Percentiles rank a stretch among this genome's conserved stretches.
These are phyloP conservation scores for Agrocybe pediades DNA, from an alignment of 768 basidiomycete genomes.

Conservation along the genomic window DNA sequence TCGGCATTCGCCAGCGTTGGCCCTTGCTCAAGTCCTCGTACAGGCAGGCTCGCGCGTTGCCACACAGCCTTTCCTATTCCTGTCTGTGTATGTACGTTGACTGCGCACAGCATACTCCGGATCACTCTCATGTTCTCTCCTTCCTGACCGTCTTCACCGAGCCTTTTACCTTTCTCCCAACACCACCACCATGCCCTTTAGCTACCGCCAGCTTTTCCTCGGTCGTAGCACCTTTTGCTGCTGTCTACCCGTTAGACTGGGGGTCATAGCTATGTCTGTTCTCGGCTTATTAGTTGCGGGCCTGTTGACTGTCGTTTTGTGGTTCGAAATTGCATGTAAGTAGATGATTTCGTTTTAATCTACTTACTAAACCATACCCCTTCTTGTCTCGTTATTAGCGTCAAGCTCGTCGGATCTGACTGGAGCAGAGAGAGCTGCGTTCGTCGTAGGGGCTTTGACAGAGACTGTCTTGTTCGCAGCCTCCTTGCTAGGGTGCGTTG, in stretches of 20 bases:
- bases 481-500: constrained; percentile 56
- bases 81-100: no score
- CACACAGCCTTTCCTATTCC: not conserved
- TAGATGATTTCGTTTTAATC: not conserved
- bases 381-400: not conserved
- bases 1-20: not conserved
- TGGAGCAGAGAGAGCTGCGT: constrained; percentile 36
- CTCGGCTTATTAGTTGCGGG: constrained; percentile 58
- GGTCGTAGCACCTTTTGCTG: constrained; percentile 60
- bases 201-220: constrained; percentile 46
- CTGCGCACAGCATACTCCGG: not conserved
- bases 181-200: constrained; percentile 37
- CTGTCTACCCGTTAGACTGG: constrained; percentile 63
- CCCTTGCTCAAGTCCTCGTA: not conserved
- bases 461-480: constrained; percentile 55
- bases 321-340: constrained; percentile 63
- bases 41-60: not conserved
- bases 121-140: not conserved
- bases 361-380: not conserved
- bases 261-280: constrained; percentile 56
- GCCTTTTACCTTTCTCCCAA: not conserved
- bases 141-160: not conserved
- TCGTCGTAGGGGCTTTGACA: constrained; percentile 52
- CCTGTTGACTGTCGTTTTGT: constrained; percentile 51
- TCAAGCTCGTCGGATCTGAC: constrained; percentile 37